A percentile compares a stretch with the other conserved stretches of the same genome.
Evolutionary conservation across 495 filamentous ascomycete genomes (phyloP).

Genomic region (Daldinia decipiens): DNA sequence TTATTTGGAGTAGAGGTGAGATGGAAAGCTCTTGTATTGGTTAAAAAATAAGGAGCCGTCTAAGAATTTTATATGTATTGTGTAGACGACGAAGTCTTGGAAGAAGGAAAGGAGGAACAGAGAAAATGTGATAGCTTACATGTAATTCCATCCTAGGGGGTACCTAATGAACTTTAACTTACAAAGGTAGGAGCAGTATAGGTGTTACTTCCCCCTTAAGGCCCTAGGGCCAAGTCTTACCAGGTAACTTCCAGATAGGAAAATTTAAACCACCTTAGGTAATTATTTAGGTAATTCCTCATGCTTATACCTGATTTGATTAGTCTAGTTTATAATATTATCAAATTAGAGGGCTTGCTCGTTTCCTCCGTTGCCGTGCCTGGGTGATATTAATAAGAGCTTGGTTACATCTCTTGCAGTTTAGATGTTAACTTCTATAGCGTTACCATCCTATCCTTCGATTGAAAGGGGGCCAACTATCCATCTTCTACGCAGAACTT

Average conservation of each 20-base stretch:
- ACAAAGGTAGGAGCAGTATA: background rate
- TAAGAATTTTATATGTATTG: background rate
- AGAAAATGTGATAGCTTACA: background rate
- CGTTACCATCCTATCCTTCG: no score
- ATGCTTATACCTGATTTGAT: no score
- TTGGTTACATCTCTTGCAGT: no score
- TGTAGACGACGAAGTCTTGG: background rate
- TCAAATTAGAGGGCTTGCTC: no score
- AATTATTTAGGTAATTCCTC: no score
- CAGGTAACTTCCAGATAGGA: background rate
- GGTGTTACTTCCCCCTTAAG: background rate
- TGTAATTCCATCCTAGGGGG: no score
- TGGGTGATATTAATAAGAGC: no score
- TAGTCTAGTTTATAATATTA: no score
- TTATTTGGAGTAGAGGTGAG: background rate
- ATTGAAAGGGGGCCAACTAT: no score
- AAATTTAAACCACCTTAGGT: background rate
- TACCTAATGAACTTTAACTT: background rate
- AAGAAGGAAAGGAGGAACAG: background rate
- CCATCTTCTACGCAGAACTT: no score
- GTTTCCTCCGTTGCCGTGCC: no score
- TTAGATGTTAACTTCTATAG: no score
- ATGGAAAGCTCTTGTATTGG: background rate
- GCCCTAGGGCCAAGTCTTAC: background rate
- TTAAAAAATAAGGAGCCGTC: background rate